Conservation (phyloP, 2,329 filamentous ascomycete genomes). For the Didymella segeticola region DNA sequence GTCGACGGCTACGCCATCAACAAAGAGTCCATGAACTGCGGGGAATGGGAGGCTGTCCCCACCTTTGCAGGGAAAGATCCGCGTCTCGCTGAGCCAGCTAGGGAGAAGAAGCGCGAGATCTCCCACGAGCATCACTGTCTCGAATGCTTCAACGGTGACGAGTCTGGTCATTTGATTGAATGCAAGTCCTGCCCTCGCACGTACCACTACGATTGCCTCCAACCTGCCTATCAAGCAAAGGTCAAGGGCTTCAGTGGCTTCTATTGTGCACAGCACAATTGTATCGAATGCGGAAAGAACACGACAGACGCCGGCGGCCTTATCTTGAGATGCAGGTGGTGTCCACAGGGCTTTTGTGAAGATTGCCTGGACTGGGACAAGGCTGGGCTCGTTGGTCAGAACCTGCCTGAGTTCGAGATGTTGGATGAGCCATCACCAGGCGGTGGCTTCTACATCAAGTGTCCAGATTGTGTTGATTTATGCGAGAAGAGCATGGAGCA, state of each 20-base stretch:
- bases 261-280: slow-evolving; percentile 64
- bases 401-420: slow-evolving; percentile 60
- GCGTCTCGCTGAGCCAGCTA: slow-evolving; percentile 57
- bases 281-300: slow-evolving; percentile 60
- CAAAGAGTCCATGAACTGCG: slow-evolving; percentile 62
- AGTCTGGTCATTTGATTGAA: slow-evolving; percentile 56
- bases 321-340: slow-evolving; percentile 63
- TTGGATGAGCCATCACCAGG: slow-evolving; percentile 52
- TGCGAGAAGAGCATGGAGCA: slow-evolving; percentile 26
- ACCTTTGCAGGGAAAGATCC: slow-evolving; percentile 64
- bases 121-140: slow-evolving; percentile 61
- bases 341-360: slow-evolving; percentile 63
- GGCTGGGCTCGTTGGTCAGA: slow-evolving; percentile 59
- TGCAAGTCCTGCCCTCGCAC: slow-evolving; percentile 62
- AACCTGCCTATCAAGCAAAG: slow-evolving; percentile 49
- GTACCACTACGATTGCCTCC: slow-evolving; percentile 62
- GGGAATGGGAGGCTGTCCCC: slow-evolving; percentile 64
- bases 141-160: slow-evolving; percentile 51
- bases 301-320: slow-evolving; percentile 58
- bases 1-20: slow-evolving; percentile 62
- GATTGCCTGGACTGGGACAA: slow-evolving; percentile 64
- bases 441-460: slow-evolving; percentile 62
- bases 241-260: slow-evolving; percentile 56
- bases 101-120: slow-evolving; percentile 57
- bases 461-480: slow-evolving; percentile 49